Evolutionary conservation across 495 filamentous ascomycete genomes (phyloP).

Genomic region (Penicillium atrosanguineum): DNA sequence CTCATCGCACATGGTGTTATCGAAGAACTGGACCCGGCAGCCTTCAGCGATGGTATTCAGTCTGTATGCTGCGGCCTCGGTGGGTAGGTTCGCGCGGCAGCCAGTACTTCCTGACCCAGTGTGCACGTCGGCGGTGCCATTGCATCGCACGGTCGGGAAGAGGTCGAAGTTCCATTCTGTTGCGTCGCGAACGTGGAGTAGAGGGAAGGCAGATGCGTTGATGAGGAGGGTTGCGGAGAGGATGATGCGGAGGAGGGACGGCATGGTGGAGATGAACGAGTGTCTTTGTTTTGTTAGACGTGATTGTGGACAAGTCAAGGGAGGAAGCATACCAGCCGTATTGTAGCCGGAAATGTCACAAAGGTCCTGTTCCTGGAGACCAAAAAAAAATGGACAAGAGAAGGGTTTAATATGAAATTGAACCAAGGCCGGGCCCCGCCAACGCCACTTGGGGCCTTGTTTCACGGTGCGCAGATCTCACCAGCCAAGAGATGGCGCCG

Average conservation of each 20-base stretch:
- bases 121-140: conserved; percentile 15
- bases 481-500: background rate
- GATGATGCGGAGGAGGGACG: background rate
- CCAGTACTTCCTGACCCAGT: conserved; percentile 25
- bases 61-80: conserved; percentile 23
- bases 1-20: conserved; percentile 31
- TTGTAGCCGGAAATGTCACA: background rate
- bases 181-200: conserved; percentile 17
- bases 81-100: conserved; percentile 24
- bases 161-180: conserved; percentile 29
- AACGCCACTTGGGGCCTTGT: background rate
- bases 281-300: background rate
- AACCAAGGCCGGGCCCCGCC: background rate
- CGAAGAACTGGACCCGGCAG: conserved; percentile 26
- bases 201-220: conserved; percentile 17
- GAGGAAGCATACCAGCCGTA: background rate
- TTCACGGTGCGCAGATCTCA: background rate
- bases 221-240: conserved; percentile 5
- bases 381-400: background rate
- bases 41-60: conserved; percentile 17
- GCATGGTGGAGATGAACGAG: conserved; percentile 2
- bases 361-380: background rate
- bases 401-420: background rate
- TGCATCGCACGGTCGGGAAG: conserved; percentile 18
- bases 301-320: background rate